These are phyloP conservation scores for Funneliformis geosporum DNA, from an alignment of 192 early-diverging fungal species.

Conservation along the genomic window DNA sequence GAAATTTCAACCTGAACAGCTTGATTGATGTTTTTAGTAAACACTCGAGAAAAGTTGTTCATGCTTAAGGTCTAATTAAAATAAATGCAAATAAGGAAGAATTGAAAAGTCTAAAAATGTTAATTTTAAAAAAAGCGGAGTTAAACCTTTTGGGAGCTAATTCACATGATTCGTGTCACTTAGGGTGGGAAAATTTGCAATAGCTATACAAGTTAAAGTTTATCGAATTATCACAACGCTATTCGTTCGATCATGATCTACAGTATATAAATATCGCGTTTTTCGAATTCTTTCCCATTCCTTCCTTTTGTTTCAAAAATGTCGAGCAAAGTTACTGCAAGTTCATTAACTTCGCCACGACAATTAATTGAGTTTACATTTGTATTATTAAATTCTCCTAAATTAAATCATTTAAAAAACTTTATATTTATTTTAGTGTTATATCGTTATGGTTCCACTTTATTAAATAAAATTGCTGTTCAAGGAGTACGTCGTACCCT, in stretches of 20 bases:
- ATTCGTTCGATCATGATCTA: not conserved
- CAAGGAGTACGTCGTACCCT: constrained; percentile 58
- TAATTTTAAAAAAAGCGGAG: too few species aligned
- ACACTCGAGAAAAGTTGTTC: not conserved
- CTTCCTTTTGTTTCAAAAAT: not conserved
- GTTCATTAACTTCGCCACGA: constrained; percentile 33
- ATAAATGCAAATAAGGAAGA: not conserved
- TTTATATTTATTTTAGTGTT: constrained; percentile 62
- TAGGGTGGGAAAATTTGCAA: too few species aligned
- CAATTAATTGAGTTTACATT: constrained; percentile 34
- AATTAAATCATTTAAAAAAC: constrained; percentile 56
- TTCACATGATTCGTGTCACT: too few species aligned
- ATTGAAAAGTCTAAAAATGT: too few species aligned
- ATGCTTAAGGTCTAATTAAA: not conserved
- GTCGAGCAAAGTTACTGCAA: not conserved
- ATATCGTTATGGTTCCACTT: constrained; percentile 46
- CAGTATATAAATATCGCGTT: not conserved
- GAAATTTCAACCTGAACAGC: not conserved
- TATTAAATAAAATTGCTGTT: constrained; percentile 52
- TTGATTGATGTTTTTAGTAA: not conserved
- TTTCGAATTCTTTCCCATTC: too few species aligned
- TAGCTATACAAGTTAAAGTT: too few species aligned
- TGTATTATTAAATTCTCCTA: constrained; percentile 42
- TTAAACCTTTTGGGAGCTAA: too few species aligned
- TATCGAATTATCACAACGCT: too few species aligned